Percentiles rank a stretch among this genome's conserved stretches.
Conservation (phyloP, 2,329 filamentous ascomycete species). For the Hypocreales sp. region DNA sequence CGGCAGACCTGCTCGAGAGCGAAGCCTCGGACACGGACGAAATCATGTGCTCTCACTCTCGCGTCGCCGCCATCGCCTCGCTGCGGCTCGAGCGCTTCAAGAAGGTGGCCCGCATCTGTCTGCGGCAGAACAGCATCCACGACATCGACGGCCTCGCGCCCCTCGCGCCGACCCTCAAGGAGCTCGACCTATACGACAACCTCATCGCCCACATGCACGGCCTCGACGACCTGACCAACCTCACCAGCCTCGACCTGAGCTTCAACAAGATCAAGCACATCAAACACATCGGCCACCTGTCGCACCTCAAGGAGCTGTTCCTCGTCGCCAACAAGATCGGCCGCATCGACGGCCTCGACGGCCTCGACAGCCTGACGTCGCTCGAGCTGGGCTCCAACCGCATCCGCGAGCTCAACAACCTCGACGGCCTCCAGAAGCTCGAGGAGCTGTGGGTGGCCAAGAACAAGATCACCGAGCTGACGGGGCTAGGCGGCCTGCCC, state of each 20-base stretch:
- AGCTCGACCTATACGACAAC: conserved; percentile 95
- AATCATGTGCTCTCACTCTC: conserved; percentile 81
- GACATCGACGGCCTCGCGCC: conserved; percentile 58
- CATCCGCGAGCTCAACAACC: conserved; percentile 75
- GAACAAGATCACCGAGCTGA: conserved; percentile 84
- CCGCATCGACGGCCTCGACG: conserved; percentile 71
- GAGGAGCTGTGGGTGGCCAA: conserved; percentile 90
- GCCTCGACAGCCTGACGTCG: conserved; percentile 59
- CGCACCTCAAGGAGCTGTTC: conserved; percentile 66
- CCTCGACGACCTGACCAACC: conserved; percentile 59
- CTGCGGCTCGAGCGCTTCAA: conserved; percentile 75
- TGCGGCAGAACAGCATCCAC: conserved; percentile 83
- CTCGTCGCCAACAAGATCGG: conserved; percentile 92
- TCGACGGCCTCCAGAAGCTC: conserved; percentile 62
- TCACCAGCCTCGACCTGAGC: conserved; percentile 74
- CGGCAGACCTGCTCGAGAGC: conserved; percentile 42
- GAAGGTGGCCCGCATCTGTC: conserved; percentile 61
- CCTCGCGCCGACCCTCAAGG: conserved; percentile 52
- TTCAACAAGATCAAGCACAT: conserved; percentile 99
- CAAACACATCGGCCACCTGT: conserved; percentile 69
- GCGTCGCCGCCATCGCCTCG: conserved; percentile 61
- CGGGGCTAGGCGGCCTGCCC: conserved; percentile 56
- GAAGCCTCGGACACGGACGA: conserved; percentile 52
- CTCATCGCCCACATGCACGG: conserved; percentile 75
- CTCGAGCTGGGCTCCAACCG: conserved; percentile 86